phyloP scores from a whole-genome alignment of 1,284 basidiomycete species.

The Chalciporus sp. region DNA sequence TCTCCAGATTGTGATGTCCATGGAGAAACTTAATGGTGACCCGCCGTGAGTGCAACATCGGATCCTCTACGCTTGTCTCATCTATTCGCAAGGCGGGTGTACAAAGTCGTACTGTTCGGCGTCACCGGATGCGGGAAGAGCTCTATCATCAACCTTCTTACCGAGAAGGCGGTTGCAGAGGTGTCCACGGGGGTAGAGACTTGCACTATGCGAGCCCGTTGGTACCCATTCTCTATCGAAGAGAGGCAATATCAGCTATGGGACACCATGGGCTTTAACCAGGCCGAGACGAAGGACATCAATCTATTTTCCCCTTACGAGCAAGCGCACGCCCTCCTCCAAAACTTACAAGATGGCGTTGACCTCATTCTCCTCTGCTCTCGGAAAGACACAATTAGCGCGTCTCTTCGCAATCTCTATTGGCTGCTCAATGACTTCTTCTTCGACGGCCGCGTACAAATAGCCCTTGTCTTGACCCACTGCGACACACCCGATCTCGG shows the following conservation, averaged over 20 bases:
- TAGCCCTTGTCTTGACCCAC: conserved; percentile 34
- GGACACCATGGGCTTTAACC: conserved; percentile 15
- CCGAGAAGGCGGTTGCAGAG: not conserved
- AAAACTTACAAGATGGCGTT: not conserved
- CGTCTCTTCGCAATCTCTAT: conserved; percentile 1
- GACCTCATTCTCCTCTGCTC: conserved; percentile 12
- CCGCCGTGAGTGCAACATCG: not conserved
- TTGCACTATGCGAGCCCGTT: conserved; percentile 12
- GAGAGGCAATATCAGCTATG: conserved; percentile 21
- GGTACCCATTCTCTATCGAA: not conserved
- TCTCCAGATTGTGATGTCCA: not conserved
- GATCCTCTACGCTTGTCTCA: not conserved
- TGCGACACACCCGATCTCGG: conserved; percentile 19
- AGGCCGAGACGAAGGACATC: not conserved
- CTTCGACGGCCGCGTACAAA: conserved; percentile 20
- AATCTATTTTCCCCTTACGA: conserved; percentile 10
- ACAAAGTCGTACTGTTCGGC: conserved; percentile 16
- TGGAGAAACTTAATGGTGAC: not conserved
- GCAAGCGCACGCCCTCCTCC: conserved; percentile 12
- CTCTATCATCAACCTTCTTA: conserved; percentile 17
- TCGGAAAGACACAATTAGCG: not conserved
- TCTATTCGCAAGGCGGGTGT: not conserved
- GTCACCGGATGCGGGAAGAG: conserved; percentile 16
- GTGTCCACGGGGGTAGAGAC: conserved; percentile 2
- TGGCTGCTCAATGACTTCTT: conserved; percentile 12